Percentiles rank a stretch among this genome's conserved stretches.
Conservation (phyloP, 345 rosid species). For the Brassica cretica region DNA sequence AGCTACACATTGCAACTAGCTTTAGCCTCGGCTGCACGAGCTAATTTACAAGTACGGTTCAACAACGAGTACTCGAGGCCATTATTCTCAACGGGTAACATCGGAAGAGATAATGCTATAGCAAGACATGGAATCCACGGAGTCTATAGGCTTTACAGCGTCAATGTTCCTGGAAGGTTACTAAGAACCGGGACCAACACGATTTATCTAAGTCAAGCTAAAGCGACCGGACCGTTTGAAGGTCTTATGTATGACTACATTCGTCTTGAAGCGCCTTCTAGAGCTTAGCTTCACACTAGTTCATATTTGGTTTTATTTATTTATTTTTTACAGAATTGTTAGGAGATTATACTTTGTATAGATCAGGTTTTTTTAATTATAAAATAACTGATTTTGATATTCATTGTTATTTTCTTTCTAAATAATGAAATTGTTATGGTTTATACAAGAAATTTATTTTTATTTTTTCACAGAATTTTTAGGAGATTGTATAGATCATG, state of each 20-base stretch:
- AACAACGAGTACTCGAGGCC: conserved; percentile 32
- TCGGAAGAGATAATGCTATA: conserved; percentile 42
- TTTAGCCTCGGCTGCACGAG: conserved; percentile 61
- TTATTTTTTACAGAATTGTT: background rate
- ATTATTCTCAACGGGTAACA: conserved; percentile 29
- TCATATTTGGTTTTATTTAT: background rate
- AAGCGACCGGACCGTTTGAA: conserved; percentile 41
- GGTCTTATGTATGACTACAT: conserved; percentile 87
- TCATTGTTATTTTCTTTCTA: background rate
- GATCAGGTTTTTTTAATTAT: background rate
- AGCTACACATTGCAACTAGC: conserved; percentile 71
- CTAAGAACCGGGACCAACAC: conserved; percentile 53
- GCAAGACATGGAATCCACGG: conserved; percentile 46
- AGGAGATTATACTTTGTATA: conserved; percentile 27
- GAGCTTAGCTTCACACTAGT: conserved; percentile 8
- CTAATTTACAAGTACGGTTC: conserved; percentile 67
- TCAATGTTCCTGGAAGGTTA: conserved; percentile 45
- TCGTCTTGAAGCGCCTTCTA: conserved; percentile 66
- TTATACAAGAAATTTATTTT: background rate
- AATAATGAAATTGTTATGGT: background rate
- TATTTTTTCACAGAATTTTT: background rate
- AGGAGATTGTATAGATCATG: conserved; percentile 20
- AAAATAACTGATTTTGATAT: background rate
- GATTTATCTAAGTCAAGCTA: conserved; percentile 67
- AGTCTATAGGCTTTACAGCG: conserved; percentile 58